Conservation (phyloP, 2,329 filamentous ascomycete genomes). For the Pezicula rhizophila region DNA sequence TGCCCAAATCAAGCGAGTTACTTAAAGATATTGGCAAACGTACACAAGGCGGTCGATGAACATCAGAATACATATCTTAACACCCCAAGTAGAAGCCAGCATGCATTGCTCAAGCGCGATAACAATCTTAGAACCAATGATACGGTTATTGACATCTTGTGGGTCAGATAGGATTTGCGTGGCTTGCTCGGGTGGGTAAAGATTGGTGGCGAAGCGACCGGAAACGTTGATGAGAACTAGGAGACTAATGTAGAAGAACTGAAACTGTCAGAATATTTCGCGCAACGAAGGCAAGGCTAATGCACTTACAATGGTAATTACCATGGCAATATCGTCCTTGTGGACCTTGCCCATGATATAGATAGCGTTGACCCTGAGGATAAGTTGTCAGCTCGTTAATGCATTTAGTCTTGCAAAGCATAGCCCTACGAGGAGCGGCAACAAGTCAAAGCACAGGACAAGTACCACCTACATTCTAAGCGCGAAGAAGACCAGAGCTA, state of each 20-base stretch:
- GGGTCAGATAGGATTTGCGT: slow-evolving; percentile 26
- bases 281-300: not conserved
- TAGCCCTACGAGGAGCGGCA: not conserved
- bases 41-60: slow-evolving; percentile 28
- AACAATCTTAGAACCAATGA: slow-evolving; percentile 42
- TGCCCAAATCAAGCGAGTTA: too few relatives aligned
- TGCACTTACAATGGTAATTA: slow-evolving; percentile 28
- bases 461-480: slow-evolving; percentile 17
- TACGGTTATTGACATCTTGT: slow-evolving; percentile 34
- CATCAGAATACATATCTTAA: slow-evolving; percentile 47
- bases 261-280: slow-evolving; percentile 1
- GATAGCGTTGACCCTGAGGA: slow-evolving; percentile 8
- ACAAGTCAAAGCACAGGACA: not conserved
- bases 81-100: slow-evolving; percentile 41
- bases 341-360: slow-evolving; percentile 12
- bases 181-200: slow-evolving; percentile 31
- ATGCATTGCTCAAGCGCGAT: slow-evolving; percentile 43
- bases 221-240: slow-evolving; percentile 32
- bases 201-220: slow-evolving; percentile 30
- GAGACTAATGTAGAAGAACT: slow-evolving; percentile 30
- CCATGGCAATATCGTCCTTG: slow-evolving; percentile 33
- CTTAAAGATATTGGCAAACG: not conserved
- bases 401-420: not conserved
- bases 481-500: slow-evolving; percentile 10
- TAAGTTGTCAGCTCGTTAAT: slow-evolving; percentile 1